Evolutionary conservation across 768 basidiomycete genomes (phyloP), one percentile per base, ranked within the genome.

Genomic region (Suillus cothurnatus): DNA sequence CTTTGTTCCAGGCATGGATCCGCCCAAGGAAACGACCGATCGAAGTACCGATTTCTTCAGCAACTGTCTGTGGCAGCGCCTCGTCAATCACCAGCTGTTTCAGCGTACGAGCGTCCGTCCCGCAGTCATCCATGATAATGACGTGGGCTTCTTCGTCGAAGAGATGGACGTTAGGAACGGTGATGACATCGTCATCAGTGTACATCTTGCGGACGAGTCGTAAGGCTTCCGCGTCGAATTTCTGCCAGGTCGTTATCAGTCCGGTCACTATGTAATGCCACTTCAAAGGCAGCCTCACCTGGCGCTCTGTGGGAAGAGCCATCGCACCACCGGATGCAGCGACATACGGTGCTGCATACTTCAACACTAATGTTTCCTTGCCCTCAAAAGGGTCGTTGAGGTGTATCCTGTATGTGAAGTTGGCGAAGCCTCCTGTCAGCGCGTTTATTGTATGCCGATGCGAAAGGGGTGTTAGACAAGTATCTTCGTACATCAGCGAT

Each of bases 71-170:
- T 31, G 76, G 71, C 3, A 74, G 56, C 1, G 78, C 66, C 39
- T 80, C 79, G 38, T 77, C 72, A 38, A 80, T 71, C 64, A 84
- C 70, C 8, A 81, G 64, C 11, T 78, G 70, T 68, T 86, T 86
- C 57, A 86, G 72, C 4, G 75, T 82, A 49, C 49, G 64, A 23
- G 63, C 53, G 4, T 72, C 67, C 38, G 70, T 72, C 4, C 89
- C 89, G 61, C 79, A 81, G 64, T 91, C 89, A 53, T 88, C 85
- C 81, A 90, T 88, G 71, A 91, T 81, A 45, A 90, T 80, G 17
- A 82, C 83, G 66, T 84, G 78, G 12, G 72, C 78, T 31, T 74
- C 76, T 47, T 80, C 72, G 68, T 91, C 88, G 70, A 84, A 82
- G 39, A 79, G 73, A 69, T 84, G 76, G 19, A 90, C 76, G 7